Conservation (phyloP, 2,329 filamentous ascomycete species). For the Colletotrichum tanaceti region DNA sequence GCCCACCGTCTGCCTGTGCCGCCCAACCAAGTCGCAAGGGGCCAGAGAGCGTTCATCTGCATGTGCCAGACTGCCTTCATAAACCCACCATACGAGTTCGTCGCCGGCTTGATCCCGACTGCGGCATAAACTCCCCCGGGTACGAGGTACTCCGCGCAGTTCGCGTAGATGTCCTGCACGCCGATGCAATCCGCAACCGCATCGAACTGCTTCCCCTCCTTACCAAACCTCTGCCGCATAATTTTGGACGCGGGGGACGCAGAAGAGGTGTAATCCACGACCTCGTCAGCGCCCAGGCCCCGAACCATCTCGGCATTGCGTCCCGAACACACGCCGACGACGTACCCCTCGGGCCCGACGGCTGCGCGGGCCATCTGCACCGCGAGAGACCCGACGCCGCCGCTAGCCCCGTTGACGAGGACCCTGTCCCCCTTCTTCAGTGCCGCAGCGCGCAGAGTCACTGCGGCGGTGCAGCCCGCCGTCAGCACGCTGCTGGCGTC, state of each 20-base stretch:
- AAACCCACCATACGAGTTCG: constrained; percentile 47
- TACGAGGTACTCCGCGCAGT: constrained; percentile 54
- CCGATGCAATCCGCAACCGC: constrained; percentile 63
- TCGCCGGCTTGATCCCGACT: constrained; percentile 54
- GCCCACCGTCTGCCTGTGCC: constrained; percentile 53
- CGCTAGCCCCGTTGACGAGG: constrained; percentile 63
- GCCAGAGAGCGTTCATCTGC: constrained; percentile 55
- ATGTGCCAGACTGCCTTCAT: constrained; percentile 49
- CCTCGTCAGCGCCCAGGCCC: constrained; percentile 60
- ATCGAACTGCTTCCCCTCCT: constrained; percentile 49
- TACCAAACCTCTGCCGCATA: constrained; percentile 18
- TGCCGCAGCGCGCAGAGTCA: constrained; percentile 53
- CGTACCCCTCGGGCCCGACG: constrained; percentile 54
- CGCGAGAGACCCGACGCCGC: constrained; percentile 60
- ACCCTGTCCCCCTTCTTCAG: constrained; percentile 54
- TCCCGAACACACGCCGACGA: constrained; percentile 61
- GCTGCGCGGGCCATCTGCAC: constrained; percentile 57
- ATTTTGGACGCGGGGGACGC: not conserved
- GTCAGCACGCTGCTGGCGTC: constrained; percentile 54
- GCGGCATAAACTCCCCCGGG: constrained; percentile 54
- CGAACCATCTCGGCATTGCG: constrained; percentile 59
- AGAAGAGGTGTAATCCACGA: constrained; percentile 41
- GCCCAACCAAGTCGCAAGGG: constrained; percentile 50
- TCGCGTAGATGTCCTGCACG: constrained; percentile 57
- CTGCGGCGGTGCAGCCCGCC: constrained; percentile 53